These are phyloP conservation scores for Mycena albidolilacea DNA, from an alignment of 768 basidiomycete species.

Conservation along the genomic window DNA sequence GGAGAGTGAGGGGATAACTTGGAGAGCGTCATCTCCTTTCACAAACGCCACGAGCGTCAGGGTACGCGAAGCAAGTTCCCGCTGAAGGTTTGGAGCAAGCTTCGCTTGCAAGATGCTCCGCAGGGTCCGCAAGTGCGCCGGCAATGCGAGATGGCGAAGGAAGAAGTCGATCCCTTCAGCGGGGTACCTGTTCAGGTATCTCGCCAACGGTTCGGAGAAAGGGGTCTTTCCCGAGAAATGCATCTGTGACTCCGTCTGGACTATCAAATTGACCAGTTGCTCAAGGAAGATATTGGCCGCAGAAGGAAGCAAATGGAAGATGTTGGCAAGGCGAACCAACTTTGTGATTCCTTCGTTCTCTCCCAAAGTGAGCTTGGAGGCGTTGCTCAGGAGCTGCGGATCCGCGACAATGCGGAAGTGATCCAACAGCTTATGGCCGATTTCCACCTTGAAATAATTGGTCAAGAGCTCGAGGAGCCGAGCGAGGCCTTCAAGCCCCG, in stretches of 20 bases:
- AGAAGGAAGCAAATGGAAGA: constrained; percentile 96
- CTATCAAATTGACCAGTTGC: constrained; percentile 87
- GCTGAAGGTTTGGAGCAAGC: constrained; percentile 82
- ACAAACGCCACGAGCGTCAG: constrained; percentile 68
- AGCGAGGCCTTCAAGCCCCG: constrained; percentile 94
- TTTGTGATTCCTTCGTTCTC: constrained; percentile 95
- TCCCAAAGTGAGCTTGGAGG: constrained; percentile 83
- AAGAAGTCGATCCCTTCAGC: constrained; percentile 90
- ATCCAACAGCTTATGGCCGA: constrained; percentile 96
- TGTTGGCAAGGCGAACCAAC: constrained; percentile 94
- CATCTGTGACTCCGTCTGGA: constrained; percentile 92
- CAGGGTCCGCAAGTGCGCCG: constrained; percentile 86
- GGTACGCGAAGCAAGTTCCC: constrained; percentile 76
- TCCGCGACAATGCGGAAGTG: constrained; percentile 96
- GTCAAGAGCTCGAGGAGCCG: constrained; percentile 94
- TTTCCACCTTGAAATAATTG: constrained; percentile 99
- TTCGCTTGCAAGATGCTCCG: constrained; percentile 86
- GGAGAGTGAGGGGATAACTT: constrained; percentile 79
- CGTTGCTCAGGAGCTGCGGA: constrained; percentile 84
- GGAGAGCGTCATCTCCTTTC: constrained; percentile 61
- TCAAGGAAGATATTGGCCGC: constrained; percentile 94
- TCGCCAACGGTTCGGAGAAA: constrained; percentile 93
- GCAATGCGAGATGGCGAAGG: constrained; percentile 81
- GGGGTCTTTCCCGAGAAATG: constrained; percentile 92
- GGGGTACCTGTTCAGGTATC: constrained; percentile 93